Conservation (phyloP, 345 rosid genomes). For the Pistacia vera region DNA sequence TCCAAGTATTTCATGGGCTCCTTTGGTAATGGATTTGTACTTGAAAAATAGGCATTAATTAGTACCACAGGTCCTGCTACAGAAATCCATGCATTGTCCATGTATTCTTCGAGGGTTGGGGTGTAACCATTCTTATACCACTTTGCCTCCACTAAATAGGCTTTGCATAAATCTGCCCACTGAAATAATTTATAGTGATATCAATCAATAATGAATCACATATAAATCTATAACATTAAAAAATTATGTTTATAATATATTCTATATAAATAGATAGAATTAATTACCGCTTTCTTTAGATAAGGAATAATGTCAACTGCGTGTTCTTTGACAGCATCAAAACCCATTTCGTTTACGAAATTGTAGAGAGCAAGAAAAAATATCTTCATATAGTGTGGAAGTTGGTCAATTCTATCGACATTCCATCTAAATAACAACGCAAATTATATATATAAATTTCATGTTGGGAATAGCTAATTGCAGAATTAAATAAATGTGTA, state of each 20-base stretch:
- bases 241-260: too few relatives aligned
- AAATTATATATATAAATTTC: too few relatives aligned
- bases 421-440: slow-evolving; percentile 30
- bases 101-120: slow-evolving; percentile 42
- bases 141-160: slow-evolving; percentile 44
- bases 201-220: too few relatives aligned
- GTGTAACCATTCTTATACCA: slow-evolving; percentile 38
- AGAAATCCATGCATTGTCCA: slow-evolving; percentile 44
- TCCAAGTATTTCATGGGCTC: slow-evolving; percentile 16
- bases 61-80: slow-evolving; percentile 23
- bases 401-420: slow-evolving; percentile 32
- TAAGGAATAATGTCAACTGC: slow-evolving; percentile 33
- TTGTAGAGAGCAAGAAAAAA: slow-evolving; percentile 40
- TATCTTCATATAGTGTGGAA: slow-evolving; percentile 36
- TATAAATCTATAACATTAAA: too few relatives aligned
- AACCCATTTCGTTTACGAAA: slow-evolving; percentile 34
- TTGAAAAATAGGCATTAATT: slow-evolving; percentile 23
- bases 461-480: neutral
- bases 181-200: slow-evolving; percentile 2
- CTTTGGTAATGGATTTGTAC: slow-evolving; percentile 20
- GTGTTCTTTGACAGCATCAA: slow-evolving; percentile 31
- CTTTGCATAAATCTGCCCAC: slow-evolving; percentile 43
- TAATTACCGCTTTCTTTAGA: slow-evolving; percentile 36
- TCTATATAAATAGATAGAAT: neutral
- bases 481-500: neutral